Evolutionary conservation across 306 rosid species (phyloP).

Genomic region (Dalbergia cochinchinensis): DNA sequence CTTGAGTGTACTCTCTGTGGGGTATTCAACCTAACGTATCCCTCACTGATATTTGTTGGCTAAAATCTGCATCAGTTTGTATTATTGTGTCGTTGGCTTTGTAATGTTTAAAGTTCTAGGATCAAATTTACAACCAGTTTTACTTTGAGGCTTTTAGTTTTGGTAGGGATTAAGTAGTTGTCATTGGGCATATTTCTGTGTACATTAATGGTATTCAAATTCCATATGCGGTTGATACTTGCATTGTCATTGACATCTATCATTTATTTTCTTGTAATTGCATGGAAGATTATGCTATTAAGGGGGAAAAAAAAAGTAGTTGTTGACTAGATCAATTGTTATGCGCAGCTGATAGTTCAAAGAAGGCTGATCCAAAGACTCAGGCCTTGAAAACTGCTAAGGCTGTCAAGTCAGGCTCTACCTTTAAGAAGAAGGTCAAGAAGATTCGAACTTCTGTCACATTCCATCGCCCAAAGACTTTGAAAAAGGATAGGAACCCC

Average conservation of each 20-base stretch:
- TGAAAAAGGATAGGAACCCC: conserved; percentile 75
- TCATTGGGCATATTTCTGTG: background rate
- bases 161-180: background rate
- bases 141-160: background rate
- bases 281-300: background rate
- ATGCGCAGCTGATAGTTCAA: conserved; percentile 60
- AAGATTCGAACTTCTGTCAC: conserved; percentile 66
- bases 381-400: conserved; percentile 73
- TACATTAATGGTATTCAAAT: background rate
- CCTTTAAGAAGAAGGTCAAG: conserved; percentile 68
- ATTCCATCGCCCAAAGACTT: conserved; percentile 76
- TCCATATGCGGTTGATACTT: background rate
- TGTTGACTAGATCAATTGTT: background rate
- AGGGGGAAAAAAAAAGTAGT: background rate
- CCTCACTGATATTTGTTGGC: background rate
- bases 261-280: background rate
- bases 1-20: background rate
- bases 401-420: conserved; percentile 62
- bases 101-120: background rate
- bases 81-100: background rate
- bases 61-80: background rate
- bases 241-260: background rate
- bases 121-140: background rate
- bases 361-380: conserved; percentile 63
- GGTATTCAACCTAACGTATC: background rate